Conservation (phyloP, 305 asterid genomes). For the Fraxinus albicans region DNA sequence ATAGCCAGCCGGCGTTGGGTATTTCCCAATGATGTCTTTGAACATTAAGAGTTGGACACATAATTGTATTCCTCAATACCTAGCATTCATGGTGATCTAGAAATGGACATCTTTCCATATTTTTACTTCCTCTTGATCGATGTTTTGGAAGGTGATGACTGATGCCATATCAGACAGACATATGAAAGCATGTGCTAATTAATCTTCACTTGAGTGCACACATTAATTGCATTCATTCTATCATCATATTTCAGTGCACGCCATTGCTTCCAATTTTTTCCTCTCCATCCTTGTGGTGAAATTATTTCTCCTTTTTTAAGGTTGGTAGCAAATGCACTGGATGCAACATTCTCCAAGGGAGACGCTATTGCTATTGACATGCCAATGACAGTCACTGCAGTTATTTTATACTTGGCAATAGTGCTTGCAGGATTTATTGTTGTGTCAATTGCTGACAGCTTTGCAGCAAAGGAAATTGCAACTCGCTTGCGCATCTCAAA, state of each 20-base stretch:
- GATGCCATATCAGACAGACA: neutral
- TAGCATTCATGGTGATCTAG: neutral
- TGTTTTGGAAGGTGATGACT: neutral
- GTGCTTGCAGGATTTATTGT: slow-evolving; percentile 78
- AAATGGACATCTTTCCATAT: neutral
- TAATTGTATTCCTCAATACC: neutral
- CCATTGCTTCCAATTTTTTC: neutral
- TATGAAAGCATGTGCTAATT: neutral
- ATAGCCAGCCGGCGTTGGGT: neutral
- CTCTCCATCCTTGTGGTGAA: neutral
- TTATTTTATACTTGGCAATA: slow-evolving; percentile 77
- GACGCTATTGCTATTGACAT: slow-evolving; percentile 91
- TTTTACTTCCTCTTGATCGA: neutral
- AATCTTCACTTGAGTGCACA: neutral
- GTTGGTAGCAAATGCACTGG: slow-evolving; percentile 90
- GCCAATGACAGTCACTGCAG: slow-evolving; percentile 90
- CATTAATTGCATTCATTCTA: neutral
- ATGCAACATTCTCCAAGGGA: slow-evolving; percentile 65
- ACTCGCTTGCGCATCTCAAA: slow-evolving; percentile 74
- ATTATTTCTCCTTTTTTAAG: slow-evolving; percentile 34
- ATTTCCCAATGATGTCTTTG: neutral
- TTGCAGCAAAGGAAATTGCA: slow-evolving; percentile 88
- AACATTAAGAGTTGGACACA: neutral
- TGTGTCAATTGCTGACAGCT: slow-evolving; percentile 98
- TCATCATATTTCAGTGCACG: neutral